Evolutionary conservation across 805 yeast genomes (phyloP).

Genomic region (Kuraishia capsulata): DNA sequence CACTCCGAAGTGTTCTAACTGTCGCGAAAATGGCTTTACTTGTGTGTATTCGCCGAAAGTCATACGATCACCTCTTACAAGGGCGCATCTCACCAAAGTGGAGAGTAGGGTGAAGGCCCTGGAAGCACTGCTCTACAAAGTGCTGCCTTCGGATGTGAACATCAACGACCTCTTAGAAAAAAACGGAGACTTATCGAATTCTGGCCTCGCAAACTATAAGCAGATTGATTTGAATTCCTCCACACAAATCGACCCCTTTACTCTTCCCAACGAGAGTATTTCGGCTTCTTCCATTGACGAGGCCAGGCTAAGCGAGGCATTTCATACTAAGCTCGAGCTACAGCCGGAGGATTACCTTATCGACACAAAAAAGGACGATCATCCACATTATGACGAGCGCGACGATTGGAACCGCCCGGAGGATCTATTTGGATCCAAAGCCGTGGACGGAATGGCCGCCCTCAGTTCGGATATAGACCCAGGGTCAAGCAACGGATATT

Average conservation of each 20-base stretch:
- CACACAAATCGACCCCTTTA: neutral
- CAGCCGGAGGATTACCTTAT: neutral
- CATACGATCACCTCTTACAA: slow-evolving; percentile 71
- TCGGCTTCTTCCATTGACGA: neutral
- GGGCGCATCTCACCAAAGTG: slow-evolving; percentile 72
- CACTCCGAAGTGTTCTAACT: slow-evolving; percentile 67
- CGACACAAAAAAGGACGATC: neutral
- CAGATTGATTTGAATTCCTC: neutral
- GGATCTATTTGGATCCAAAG: neutral
- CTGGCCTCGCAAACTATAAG: neutral
- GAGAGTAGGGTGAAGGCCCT: slow-evolving; percentile 46
- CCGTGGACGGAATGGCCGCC: slow-evolving; percentile 60
- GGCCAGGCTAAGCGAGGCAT: neutral
- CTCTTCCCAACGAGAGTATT: neutral
- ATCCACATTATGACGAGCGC: neutral
- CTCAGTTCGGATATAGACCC: slow-evolving; percentile 36
- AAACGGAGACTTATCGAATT: neutral
- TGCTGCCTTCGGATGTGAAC: slow-evolving; percentile 35
- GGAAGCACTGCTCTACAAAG: slow-evolving; percentile 31
- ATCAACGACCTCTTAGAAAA: slow-evolving; percentile 23
- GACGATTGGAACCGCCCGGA: neutral
- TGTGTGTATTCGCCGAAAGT: slow-evolving; percentile 75
- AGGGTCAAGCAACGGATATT: slow-evolving; percentile 38
- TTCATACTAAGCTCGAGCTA: neutral
- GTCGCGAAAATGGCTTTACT: slow-evolving; percentile 61